A percentile compares a stretch with the other conserved stretches of the same genome.
Conservation (phyloP, 2,329 filamentous ascomycete species). For the Aureobasidium mangrovei region DNA sequence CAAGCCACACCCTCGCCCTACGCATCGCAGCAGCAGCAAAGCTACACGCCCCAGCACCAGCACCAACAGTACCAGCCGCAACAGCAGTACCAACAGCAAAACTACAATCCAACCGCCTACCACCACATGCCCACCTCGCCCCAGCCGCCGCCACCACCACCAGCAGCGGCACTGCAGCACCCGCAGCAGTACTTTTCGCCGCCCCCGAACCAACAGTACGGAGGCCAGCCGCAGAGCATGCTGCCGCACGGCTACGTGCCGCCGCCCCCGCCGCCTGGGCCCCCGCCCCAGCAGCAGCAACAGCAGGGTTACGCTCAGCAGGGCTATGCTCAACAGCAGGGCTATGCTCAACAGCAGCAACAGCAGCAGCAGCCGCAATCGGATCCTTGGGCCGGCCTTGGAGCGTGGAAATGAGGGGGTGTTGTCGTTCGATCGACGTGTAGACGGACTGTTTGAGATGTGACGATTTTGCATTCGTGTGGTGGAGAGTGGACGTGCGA, state of each 20-base stretch:
- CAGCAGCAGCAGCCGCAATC: conserved; percentile 30
- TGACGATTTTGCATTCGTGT: too few species aligned
- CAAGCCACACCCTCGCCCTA: conserved; percentile 16
- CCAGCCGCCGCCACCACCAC: conserved; percentile 48
- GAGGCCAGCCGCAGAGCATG: conserved; percentile 18
- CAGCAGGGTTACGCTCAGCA: conserved; percentile 35
- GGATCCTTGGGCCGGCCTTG: conserved; percentile 65
- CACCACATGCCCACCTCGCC: conserved; percentile 37
- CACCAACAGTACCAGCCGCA: conserved; percentile 3
- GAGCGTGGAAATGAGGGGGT: conserved; percentile 52
- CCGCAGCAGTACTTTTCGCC: conserved; percentile 38
- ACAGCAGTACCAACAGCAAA: conserved; percentile 8
- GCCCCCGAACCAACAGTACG: conserved; percentile 33
- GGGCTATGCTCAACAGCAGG: conserved; percentile 26
- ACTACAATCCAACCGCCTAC: conserved; percentile 42
- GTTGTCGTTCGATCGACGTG: too few species aligned
- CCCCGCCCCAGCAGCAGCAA: conserved; percentile 47
- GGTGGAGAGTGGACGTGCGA: too few species aligned
- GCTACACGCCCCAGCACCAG: background rate
- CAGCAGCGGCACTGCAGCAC: background rate
- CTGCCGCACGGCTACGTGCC: conserved; percentile 58
- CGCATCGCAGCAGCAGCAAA: conserved; percentile 12
- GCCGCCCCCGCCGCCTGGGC: conserved; percentile 57
- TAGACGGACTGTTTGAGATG: too few species aligned
- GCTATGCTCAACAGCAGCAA: conserved; percentile 21